Percentiles rank a stretch among this genome's conserved stretches.
Conservation (phyloP, 352 stramenopile species). For the Globisporangium middletonii region DNA sequence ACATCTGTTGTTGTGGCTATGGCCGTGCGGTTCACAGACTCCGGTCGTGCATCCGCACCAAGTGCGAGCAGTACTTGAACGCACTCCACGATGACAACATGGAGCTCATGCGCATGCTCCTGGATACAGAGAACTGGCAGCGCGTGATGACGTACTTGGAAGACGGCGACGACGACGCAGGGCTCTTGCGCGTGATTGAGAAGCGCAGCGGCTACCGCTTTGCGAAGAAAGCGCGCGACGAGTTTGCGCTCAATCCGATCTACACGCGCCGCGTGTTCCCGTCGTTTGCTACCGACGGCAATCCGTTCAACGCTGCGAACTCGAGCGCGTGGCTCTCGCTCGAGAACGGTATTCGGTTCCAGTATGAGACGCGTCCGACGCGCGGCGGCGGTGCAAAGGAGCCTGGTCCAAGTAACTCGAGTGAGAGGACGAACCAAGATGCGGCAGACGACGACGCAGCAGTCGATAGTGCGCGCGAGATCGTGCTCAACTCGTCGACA, state of each 20-base stretch:
- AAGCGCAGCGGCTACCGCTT: slow-evolving; percentile 74
- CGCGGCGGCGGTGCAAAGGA: background rate
- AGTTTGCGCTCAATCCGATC: slow-evolving; percentile 46
- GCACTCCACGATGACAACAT: slow-evolving; percentile 78
- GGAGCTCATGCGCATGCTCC: slow-evolving; percentile 74
- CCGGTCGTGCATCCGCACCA: slow-evolving; percentile 60
- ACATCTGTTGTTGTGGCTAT: background rate
- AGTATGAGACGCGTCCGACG: slow-evolving; percentile 24
- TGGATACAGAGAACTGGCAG: slow-evolving; percentile 84
- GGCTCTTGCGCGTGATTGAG: slow-evolving; percentile 63
- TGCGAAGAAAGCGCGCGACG: slow-evolving; percentile 33
- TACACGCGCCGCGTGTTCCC: slow-evolving; percentile 65
- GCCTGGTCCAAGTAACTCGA: background rate
- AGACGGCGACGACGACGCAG: slow-evolving; percentile 35
- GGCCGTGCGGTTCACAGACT: slow-evolving; percentile 23
- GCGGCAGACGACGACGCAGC: background rate
- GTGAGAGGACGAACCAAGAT: background rate
- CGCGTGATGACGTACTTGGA: slow-evolving; percentile 48
- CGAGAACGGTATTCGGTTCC: slow-evolving; percentile 50
- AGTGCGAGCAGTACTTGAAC: slow-evolving; percentile 79
- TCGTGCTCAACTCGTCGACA: slow-evolving; percentile 69
- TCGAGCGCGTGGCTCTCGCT: slow-evolving; percentile 49
- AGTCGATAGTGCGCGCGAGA: slow-evolving; percentile 28
- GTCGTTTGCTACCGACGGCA: slow-evolving; percentile 48
- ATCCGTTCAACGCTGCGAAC: slow-evolving; percentile 55